Conservation (phyloP, 208 protist species). For the Trypanosoma platydactyli region DNA sequence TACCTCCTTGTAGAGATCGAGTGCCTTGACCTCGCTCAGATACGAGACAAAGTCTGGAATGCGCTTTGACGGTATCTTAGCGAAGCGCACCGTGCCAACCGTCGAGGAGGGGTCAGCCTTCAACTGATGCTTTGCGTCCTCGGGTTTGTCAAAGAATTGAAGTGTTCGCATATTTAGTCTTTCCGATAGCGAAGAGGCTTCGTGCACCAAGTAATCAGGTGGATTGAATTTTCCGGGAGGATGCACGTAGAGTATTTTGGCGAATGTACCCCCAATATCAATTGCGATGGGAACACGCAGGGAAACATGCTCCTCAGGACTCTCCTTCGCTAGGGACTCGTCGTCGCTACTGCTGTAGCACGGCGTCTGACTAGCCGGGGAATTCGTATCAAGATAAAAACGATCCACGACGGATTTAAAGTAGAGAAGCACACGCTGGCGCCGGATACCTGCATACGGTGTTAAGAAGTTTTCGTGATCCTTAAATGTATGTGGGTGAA, state of each 20-base stretch:
- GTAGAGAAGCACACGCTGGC: slow-evolving; percentile 61
- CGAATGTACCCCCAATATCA: slow-evolving; percentile 91
- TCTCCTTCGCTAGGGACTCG: background rate
- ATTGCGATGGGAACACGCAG: slow-evolving; percentile 72
- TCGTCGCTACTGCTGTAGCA: slow-evolving; percentile 12
- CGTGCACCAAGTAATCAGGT: slow-evolving; percentile 45
- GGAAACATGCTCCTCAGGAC: slow-evolving; percentile 8
- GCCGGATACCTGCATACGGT: slow-evolving; percentile 64
- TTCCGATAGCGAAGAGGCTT: slow-evolving; percentile 80
- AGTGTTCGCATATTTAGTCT: slow-evolving; percentile 58
- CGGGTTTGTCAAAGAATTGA: slow-evolving; percentile 49
- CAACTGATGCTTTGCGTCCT: slow-evolving; percentile 44
- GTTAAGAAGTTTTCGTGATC: slow-evolving; percentile 80
- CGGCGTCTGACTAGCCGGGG: background rate
- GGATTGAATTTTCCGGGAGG: slow-evolving; percentile 46
- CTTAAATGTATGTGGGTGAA: slow-evolving; percentile 87
- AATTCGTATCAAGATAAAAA: slow-evolving; percentile 37
- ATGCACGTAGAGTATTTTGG: slow-evolving; percentile 85
- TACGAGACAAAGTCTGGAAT: slow-evolving; percentile 78
- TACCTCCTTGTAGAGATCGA: slow-evolving; percentile 44
- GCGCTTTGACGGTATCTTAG: slow-evolving; percentile 78
- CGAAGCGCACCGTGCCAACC: slow-evolving; percentile 79
- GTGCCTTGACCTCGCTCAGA: slow-evolving; percentile 32
- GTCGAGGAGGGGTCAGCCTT: slow-evolving; percentile 31
- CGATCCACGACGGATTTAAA: slow-evolving; percentile 66